These are phyloP conservation scores for Saccharomyces hybrid DNA, from an alignment of 1,139 yeast species.

Conservation along the genomic window DNA sequence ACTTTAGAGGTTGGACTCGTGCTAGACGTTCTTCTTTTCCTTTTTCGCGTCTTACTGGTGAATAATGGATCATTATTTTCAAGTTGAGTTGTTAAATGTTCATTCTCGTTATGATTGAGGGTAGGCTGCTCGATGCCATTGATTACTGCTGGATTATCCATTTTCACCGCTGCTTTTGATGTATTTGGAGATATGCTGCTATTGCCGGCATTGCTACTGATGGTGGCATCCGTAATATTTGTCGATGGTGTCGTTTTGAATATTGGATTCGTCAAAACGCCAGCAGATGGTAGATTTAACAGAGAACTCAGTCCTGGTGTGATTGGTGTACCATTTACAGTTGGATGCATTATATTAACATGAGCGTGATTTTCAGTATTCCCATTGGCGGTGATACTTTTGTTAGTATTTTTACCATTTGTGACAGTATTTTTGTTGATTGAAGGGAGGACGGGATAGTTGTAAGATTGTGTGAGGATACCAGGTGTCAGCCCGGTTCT, in stretches of 20 bases:
- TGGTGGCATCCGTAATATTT: slow-evolving; percentile 24
- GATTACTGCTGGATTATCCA: background rate
- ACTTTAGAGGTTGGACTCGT: slow-evolving; percentile 6
- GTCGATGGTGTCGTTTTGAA: slow-evolving; percentile 24
- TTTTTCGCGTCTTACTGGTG: background rate
- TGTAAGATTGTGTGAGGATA: slow-evolving; percentile 18
- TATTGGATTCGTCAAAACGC: background rate
- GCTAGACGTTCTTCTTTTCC: slow-evolving; percentile 8
- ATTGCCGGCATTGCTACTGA: background rate
- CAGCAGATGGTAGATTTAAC: background rate
- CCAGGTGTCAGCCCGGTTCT: slow-evolving; percentile 60
- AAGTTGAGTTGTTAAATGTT: background rate
- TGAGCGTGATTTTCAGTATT: background rate
- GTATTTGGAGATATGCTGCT: background rate
- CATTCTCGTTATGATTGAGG: background rate
- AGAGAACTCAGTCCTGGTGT: slow-evolving; percentile 41
- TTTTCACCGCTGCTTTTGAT: background rate
- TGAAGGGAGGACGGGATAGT: slow-evolving; percentile 28
- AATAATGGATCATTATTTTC: background rate
- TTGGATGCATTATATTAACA: background rate
- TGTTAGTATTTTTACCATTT: slow-evolving; percentile 14
- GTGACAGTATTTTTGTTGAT: slow-evolving; percentile 41
- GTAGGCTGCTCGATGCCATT: background rate
- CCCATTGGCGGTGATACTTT: slow-evolving; percentile 9
- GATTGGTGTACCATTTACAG: slow-evolving; percentile 14